A percentile compares a stretch with the other conserved stretches of the same genome.
These are phyloP conservation scores for Nemophila menziesii DNA, from an alignment of 257 asterid species.

Conservation along the genomic window DNA sequence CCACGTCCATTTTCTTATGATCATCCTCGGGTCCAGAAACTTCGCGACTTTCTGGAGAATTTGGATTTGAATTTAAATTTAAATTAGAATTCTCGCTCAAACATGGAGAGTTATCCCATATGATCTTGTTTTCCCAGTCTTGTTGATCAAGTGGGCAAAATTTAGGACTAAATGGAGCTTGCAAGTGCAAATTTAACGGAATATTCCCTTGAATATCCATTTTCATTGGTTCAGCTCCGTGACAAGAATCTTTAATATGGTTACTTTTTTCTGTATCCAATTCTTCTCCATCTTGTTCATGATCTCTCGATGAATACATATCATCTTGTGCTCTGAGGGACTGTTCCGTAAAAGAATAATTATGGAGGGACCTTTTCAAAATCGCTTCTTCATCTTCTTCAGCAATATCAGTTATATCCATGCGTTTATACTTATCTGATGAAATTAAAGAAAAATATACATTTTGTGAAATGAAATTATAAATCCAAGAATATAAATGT, in stretches of 20 bases:
- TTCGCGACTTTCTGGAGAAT: constrained; percentile 67
- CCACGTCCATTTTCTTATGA: constrained; percentile 30
- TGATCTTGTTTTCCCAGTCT: constrained; percentile 91
- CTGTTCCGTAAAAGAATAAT: constrained; percentile 42
- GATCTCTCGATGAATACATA: constrained; percentile 17
- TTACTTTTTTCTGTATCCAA: constrained; percentile 23
- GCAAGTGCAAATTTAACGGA: constrained; percentile 36
- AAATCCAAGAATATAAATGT: background rate
- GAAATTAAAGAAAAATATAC: constrained; percentile 11
- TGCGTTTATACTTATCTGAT: constrained; percentile 55
- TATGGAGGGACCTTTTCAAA: constrained; percentile 55
- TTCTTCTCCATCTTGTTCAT: constrained; percentile 33
- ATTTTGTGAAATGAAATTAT: background rate
- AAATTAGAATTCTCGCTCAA: constrained; percentile 28
- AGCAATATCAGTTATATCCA: constrained; percentile 41
- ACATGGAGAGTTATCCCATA: constrained; percentile 76
- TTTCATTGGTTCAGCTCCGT: constrained; percentile 60
- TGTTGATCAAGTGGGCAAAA: constrained; percentile 80
- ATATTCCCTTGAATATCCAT: constrained; percentile 24
- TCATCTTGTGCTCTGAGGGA: constrained; percentile 28
- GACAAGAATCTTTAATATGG: constrained; percentile 42
- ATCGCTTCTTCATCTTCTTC: constrained; percentile 90
- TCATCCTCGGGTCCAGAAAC: constrained; percentile 81
- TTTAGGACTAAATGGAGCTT: constrained; percentile 28
- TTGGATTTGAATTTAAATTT: too few species aligned